A percentile compares a stretch with the other conserved stretches of the same genome.
Conservation (phyloP, 148 eudicot species). For the Rhododendron simsii region DNA sequence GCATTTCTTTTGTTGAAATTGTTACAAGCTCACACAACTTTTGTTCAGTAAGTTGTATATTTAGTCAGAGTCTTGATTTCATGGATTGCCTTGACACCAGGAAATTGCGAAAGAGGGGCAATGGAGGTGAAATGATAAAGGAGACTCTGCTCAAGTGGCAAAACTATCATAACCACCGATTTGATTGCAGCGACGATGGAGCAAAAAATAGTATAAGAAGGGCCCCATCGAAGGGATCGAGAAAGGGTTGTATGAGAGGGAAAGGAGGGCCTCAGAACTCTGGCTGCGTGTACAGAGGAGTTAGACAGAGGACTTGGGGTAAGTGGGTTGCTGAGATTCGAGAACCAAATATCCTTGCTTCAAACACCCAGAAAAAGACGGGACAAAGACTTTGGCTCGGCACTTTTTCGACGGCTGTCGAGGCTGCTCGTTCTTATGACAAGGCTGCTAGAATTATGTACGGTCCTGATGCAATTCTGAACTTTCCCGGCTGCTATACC, state of each 20-base stretch:
- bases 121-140: not conserved
- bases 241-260: slow-evolving; percentile 83
- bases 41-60: not conserved
- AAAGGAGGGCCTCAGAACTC: slow-evolving; percentile 82
- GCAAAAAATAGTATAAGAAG: slow-evolving; percentile 27
- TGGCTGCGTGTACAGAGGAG: slow-evolving; percentile 52
- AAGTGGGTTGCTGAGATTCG: slow-evolving; percentile 90
- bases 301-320: slow-evolving; percentile 85
- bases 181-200: slow-evolving; percentile 9
- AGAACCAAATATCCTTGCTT: slow-evolving; percentile 25
- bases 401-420: slow-evolving; percentile 22
- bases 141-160: slow-evolving; percentile 67
- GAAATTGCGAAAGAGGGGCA: not conserved
- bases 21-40: not conserved
- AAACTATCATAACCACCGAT: slow-evolving; percentile 31
- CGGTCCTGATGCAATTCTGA: slow-evolving; percentile 9
- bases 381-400: slow-evolving; percentile 76
- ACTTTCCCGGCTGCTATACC: not conserved
- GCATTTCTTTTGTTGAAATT: not conserved
- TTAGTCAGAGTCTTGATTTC: too few relatives aligned
- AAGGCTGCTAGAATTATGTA: slow-evolving; percentile 12
- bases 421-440: slow-evolving; percentile 17
- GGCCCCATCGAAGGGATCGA: slow-evolving; percentile 74
- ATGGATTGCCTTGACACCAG: not conserved
- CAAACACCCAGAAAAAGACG: slow-evolving; percentile 18